Base-by-base conservation (phyloP, 2,329 filamentous ascomycete genomes). In the Cladosporium sp. region DNA sequence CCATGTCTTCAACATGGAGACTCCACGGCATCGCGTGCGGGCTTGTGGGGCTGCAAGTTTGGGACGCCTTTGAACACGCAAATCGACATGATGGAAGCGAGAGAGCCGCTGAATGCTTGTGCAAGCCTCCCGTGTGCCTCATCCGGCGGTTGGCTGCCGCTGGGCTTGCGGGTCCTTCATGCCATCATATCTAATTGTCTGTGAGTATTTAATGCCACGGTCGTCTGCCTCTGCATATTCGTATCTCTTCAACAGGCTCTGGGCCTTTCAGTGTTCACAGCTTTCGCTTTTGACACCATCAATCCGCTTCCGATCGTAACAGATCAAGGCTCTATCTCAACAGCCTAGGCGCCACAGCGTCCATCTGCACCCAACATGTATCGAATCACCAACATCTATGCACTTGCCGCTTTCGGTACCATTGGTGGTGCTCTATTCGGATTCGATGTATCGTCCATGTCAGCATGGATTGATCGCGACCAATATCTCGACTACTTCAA, bases 371-470 rank as follows among this genome's bases (percentile, higher is more conserved):
- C n/a, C n/a, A n/a, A n/a, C 39, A 58, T 58, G 56, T 58, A 58
- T 39, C 25, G 78, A 65, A 75, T 78, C 58, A 79, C 80, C 32
- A 84, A 84, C 62, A 78, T 84, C 65, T 85, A 85, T 66, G 70
- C 78, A 57, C 81, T 84, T 62, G 79, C 81, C 56, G 79, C 79
- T 66, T 81, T 83, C 68, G 76, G 82, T 68, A 78, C 83, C 61
- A 78, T 79, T 75, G 87, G 87, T 63, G 87, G 87, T 69, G 83
- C 82, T 19, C 77, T 91, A 20, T 91, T 91, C 67, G 89, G 89
- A 65, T 91, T 91, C 70, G 89, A 91, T 73, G 90, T 91, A 66
- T 84, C 82, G 55, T 88, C 85, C 45, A 90, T 91, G 87, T 57
- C 47, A 17, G 37, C 55, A 3, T 42, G 34, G 39, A 89, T 89